Base-by-base conservation (phyloP, 257 asterid species). In the Buddleja alternifolia region DNA sequence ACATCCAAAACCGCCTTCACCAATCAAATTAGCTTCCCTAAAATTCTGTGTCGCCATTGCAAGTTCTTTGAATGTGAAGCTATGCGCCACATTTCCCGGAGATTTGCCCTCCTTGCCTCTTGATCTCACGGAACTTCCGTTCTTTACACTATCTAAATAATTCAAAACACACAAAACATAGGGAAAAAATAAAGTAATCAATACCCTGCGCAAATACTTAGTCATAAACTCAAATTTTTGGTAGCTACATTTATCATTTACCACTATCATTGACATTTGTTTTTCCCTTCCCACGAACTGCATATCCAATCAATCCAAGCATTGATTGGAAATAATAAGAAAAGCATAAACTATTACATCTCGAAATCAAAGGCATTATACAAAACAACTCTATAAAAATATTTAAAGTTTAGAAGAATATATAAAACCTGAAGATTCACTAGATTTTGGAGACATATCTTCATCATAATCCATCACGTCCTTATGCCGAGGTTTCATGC, bases 1-100 rank as follows among this genome's bases (percentile, higher is more conserved):
- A 17, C 85, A 67, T 54, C 88, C 88, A 52, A 83, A 83, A 12
- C 88, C 88, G 21, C 88, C 88, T 80, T 79, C 83, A n/a, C 88
- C 88, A 20, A 82, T 69, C 69, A 80, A 78, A 71, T 82, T 82
- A n/a, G 81, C 58, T 24, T 53, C 76, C 42, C 76, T 67, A 42
- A 83, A 83, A 70, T 80, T 83, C 71, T 75, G 85, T 0, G 88
- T 83, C 14, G 79, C 85, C 1, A 56, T 54, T 8, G 83, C 83
- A 19, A 83, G 85, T 36, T 83, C 85, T 55, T 77, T 80, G 74
- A 83, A 80, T 3, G 75, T 54, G 68, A 83, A 83, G 60, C 85
- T 72, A 41, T 73, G 67, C 6, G 88, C 88, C 9, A 66, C 78
- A 48, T 72, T 67, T 5, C 47, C 72, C 14, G 50, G 55, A 29